Conservation (phyloP, 2,329 filamentous ascomycete genomes). For the Exophiala spinifera region DNA sequence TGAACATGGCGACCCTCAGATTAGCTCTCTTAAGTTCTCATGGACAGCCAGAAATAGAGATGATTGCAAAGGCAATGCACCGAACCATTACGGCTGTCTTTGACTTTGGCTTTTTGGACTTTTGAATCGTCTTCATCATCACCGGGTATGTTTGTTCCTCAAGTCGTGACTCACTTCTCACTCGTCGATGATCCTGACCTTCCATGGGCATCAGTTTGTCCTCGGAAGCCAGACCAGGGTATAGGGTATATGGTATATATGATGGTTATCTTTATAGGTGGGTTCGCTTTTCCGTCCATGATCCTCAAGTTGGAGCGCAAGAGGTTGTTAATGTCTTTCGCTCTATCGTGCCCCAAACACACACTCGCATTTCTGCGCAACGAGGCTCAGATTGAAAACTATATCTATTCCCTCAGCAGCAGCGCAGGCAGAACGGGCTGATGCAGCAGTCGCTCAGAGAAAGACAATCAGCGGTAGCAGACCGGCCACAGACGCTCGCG, state of each 20-base stretch:
- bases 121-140: conserved; percentile 22
- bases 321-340: not conserved
- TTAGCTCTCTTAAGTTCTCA: conserved; percentile 21
- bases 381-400: conserved; percentile 28
- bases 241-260: not conserved
- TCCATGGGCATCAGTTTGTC: not conserved
- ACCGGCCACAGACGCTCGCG: conserved; percentile 16
- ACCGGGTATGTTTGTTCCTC: conserved; percentile 14
- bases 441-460: conserved; percentile 5
- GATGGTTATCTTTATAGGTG: not conserved
- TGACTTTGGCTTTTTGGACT: conserved; percentile 29
- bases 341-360: not conserved
- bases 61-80: not conserved
- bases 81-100: conserved; percentile 22
- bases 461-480: conserved; percentile 6
- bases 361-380: conserved; percentile 13
- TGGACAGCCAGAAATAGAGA: conserved; percentile 15
- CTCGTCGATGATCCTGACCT: not conserved
- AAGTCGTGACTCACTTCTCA: not conserved
- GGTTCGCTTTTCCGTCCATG: conserved; percentile 5
- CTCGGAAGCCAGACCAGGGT: not conserved
- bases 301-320: conserved; percentile 9
- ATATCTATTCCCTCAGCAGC: conserved; percentile 13
- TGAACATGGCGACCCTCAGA: conserved; percentile 12
- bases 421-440: conserved; percentile 19